A percentile compares a stretch with the other conserved stretches of the same genome.
Conservation (phyloP, 495 filamentous ascomycete species). For the Talaromyces thailandensis region DNA sequence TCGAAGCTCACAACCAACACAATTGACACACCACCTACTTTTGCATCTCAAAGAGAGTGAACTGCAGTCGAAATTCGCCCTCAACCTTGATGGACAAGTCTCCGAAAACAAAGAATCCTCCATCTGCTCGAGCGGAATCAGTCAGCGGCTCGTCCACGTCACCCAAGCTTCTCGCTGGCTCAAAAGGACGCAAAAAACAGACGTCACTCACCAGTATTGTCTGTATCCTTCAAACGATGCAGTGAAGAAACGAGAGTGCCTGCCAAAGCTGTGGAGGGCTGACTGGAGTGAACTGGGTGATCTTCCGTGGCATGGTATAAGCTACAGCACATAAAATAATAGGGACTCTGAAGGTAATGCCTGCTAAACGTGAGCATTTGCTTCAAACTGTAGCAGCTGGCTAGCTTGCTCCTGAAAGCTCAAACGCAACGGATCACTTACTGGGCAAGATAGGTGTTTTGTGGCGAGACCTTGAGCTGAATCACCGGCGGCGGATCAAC, state of each 20-base stretch:
- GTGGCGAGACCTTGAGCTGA: constrained; percentile 64
- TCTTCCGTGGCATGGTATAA: constrained; percentile 58
- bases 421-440: constrained; percentile 27
- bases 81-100: constrained; percentile 81
- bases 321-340: constrained; percentile 72
- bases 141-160: background rate
- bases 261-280: constrained; percentile 50
- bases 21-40: constrained; percentile 41
- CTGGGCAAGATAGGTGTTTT: constrained; percentile 61
- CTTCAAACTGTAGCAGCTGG: constrained; percentile 3
- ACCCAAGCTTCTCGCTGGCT: background rate
- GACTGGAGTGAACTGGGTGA: constrained; percentile 38
- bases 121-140: constrained; percentile 46
- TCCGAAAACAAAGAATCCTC: constrained; percentile 94
- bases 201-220: constrained; percentile 58
- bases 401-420: background rate
- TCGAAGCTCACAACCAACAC: background rate
- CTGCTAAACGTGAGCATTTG: constrained; percentile 21
- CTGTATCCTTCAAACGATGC: constrained; percentile 83
- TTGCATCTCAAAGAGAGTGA: constrained; percentile 78
- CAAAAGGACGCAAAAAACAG: background rate
- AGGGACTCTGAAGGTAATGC: constrained; percentile 68
- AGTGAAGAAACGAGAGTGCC: constrained; percentile 87
- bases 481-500: constrained; percentile 93
- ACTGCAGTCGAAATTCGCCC: constrained; percentile 71